Base-by-base conservation (phyloP, 2,329 filamentous ascomycete species). In the Hortaea sp. region DNA sequence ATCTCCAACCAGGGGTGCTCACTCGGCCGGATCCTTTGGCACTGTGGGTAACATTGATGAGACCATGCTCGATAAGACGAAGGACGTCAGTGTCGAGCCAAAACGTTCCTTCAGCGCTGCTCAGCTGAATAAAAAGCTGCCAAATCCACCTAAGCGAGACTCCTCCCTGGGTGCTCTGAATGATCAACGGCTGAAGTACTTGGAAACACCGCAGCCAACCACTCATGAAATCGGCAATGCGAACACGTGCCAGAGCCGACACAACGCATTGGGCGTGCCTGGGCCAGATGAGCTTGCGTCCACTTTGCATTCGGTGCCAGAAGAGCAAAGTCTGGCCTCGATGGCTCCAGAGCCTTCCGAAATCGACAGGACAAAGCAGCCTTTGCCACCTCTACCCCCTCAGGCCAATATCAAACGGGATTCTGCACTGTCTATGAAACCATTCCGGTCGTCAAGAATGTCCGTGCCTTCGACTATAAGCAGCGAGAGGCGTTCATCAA, bases 351-450 rank as follows among this genome's bases (percentile, higher is more conserved):
- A 9, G 6, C 35, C 32, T 2, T 29, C 28, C 9, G 10, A 29
- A 7, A 41, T 45, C 9, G 48, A 50, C 34, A 47, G 47, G 5
- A 40, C 47, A 9, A 46, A 35, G 12, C 50, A 48, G 29, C 50
- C 50, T 5, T 30, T 52, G 5, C 50, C 50, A 13, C 39, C 50
- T 2, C 2, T 52, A 29, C 50, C 50, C 7, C 13, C 35, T 5
- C 41, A 41, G 11, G 5, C 35, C 12, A 6, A n/a, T 6, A 30
- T 38, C 11, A 39, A 11, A 35, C 27, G 60, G 43, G 59, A 58
- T 7, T 65, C 62, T 59, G 59, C 59, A 28, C 58, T 52, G 11
- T 50, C 49, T 12, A 37, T 34, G 20, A 37, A 29, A n/a, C 41
- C 20, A 1, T 41, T 38, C 28, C 39, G 13, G 6, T 32, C 40